A percentile compares a stretch with the other conserved stretches of the same genome.
phyloP scores from a whole-genome alignment of 2,329 filamentous ascomycete species.

The Cytospora paraplurivora region DNA sequence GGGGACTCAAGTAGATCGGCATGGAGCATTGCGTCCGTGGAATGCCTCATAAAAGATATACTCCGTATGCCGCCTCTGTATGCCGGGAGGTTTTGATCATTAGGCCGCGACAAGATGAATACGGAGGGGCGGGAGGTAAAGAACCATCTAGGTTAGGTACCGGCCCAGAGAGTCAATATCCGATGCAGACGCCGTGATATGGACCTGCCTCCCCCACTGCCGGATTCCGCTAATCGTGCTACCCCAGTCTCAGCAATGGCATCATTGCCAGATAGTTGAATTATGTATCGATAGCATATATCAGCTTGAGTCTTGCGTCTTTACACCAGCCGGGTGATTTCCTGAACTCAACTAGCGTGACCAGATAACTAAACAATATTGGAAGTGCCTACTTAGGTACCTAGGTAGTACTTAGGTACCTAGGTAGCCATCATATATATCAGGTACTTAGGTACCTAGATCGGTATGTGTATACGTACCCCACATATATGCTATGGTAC shows the following conservation, averaged over 20 bases:
- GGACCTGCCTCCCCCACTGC: neutral
- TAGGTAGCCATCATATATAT: neutral
- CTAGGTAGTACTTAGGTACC: neutral
- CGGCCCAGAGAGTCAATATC: neutral
- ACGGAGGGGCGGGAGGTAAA: neutral
- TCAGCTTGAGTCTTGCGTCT: neutral
- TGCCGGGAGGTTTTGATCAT: no score
- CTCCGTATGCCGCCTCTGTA: neutral
- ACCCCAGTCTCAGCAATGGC: neutral
- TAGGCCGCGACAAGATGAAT: neutral
- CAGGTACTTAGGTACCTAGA: neutral
- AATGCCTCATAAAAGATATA: neutral
- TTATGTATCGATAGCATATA: neutral
- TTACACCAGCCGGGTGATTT: neutral
- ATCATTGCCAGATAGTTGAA: neutral
- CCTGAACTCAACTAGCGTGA: neutral
- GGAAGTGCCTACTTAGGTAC: no score
- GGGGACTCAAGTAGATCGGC: no score
- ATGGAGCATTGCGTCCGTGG: neutral
- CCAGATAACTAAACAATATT: no score
- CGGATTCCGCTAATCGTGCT: neutral
- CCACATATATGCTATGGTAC: no score
- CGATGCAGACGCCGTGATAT: neutral
- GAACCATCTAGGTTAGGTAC: neutral
- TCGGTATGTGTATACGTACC: conserved; percentile 8